Evolutionary conservation across 495 filamentous ascomycete genomes (phyloP), one percentile per base, ranked within the genome.

Genomic region (Filosporella fistucella): DNA sequence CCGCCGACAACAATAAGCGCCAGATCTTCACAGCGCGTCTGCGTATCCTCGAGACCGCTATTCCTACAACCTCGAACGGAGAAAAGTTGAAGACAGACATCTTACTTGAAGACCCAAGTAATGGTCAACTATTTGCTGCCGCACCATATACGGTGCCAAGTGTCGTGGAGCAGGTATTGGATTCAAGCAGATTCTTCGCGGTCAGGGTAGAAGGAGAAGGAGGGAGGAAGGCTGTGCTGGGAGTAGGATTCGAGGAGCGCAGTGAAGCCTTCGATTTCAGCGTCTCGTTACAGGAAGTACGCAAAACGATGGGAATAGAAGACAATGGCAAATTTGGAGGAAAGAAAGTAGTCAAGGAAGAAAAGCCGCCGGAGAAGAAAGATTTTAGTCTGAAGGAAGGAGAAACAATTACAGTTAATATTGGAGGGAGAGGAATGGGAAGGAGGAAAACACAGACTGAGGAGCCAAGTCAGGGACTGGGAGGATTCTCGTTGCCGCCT

Each of bases 171-270:
- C 76, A 88, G 47, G 82, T 84, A 20, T 63, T 81, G 36, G 88
- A 93, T 60, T 81, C 75, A 57, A 79, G 74, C 44, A 77, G 88
- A 30, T 93, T 93, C 69, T 93, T 91, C 57, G 88, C 87, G 0
- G 58, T 91, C 21, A 69, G 81, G n/a, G 87, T 93, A 8, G 77
- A 81, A 29, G 84, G 84, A 36, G 82, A 78, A 37, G 74, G 73
- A 1, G 76, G 78, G 1, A 68, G 76, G 50, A 89, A 89, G 57
- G 88, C 88, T 18, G 74, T 80, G 26, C 65, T 91, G 21, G 88
- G 88, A n/a, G 75, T 93, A 39, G 88, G 88, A 11, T 93, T 91
- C 58, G 88, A 91, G 69, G 87, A 91, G 65, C 67, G 88, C 33
- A 80, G 77, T 61, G 86, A 89, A 50, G 87, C 88, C 7, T 87